phyloP scores from a whole-genome alignment of 2,329 filamentous ascomycete genomes.

The Xylaria sp. region DNA sequence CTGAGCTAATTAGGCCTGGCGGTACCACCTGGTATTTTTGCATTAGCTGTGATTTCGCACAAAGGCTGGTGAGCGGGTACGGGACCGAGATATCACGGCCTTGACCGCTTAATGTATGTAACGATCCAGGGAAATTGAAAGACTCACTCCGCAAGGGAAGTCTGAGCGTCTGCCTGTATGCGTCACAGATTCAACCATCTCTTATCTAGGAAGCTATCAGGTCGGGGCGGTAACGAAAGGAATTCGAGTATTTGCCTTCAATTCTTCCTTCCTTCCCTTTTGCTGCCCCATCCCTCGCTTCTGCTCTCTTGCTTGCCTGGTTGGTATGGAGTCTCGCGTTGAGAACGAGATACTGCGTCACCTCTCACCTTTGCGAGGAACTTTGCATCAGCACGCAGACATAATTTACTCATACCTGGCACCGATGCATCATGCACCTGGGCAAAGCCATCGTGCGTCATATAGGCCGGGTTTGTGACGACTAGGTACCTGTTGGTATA shows the following conservation, averaged over 20 bases:
- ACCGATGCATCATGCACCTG: slow-evolving; percentile 37
- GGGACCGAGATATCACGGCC: slow-evolving; percentile 10
- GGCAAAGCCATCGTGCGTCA: slow-evolving; percentile 38
- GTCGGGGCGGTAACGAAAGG: slow-evolving; percentile 17
- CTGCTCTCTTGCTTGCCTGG: slow-evolving; percentile 9
- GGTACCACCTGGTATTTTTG: slow-evolving; percentile 22
- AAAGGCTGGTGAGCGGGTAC: slow-evolving; percentile 21
- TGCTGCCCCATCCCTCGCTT: slow-evolving; percentile 8
- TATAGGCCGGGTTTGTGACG: slow-evolving; percentile 27
- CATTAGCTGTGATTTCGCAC: slow-evolving; percentile 22
- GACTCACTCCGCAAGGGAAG: slow-evolving; percentile 22
- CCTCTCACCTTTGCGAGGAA: slow-evolving; percentile 16
- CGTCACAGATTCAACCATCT: slow-evolving; percentile 15
- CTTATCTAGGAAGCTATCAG: slow-evolving; percentile 17
- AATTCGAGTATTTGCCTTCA: slow-evolving; percentile 2
- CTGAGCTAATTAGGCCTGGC: slow-evolving; percentile 19
- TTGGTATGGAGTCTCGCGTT: neutral
- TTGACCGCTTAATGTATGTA: slow-evolving; percentile 28
- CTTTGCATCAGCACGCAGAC: slow-evolving; percentile 31
- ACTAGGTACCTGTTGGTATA: slow-evolving; percentile 14
- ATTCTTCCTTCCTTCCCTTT: slow-evolving; percentile 11
- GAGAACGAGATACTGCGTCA: slow-evolving; percentile 13
- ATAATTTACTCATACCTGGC: slow-evolving; percentile 32
- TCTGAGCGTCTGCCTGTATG: slow-evolving; percentile 24
- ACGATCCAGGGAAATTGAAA: slow-evolving; percentile 22